Percentiles rank a stretch among this genome's conserved stretches.
Conservation (phyloP, 2,329 filamentous ascomycete genomes). For the Botrytis squamosa region DNA sequence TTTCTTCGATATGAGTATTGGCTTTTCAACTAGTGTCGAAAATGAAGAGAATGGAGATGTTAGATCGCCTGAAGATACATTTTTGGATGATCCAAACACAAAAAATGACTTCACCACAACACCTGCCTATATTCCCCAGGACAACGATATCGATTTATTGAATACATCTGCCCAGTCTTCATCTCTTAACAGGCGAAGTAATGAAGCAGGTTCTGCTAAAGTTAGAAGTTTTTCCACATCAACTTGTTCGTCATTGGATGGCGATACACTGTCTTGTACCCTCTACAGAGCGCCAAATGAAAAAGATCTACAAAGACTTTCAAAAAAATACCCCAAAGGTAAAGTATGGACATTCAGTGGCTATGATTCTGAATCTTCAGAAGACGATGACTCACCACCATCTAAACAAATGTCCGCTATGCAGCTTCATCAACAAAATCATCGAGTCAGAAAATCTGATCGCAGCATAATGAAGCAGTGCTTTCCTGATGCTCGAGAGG, state of each 20-base stretch:
- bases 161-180: not conserved
- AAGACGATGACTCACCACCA: not conserved
- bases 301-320: constrained; percentile 13
- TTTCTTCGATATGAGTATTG: constrained; percentile 24
- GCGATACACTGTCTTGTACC: not conserved
- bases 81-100: not conserved
- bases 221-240: constrained; percentile 15
- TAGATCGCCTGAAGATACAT: not conserved
- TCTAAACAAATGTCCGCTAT: not conserved
- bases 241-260: not conserved
- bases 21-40: constrained; percentile 10
- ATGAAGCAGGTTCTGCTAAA: constrained; percentile 13
- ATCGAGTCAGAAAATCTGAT: not conserved
- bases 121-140: not conserved
- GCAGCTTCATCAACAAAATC: not conserved
- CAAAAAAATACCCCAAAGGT: constrained; percentile 7
- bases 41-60: not conserved
- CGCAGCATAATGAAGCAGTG: constrained; percentile 10
- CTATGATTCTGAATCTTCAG: constrained; percentile 17
- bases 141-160: not conserved
- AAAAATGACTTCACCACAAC: not conserved
- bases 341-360: constrained; percentile 18
- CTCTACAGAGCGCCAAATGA: constrained; percentile 8
- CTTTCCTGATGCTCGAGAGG: constrained; percentile 40
- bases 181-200: constrained; percentile 6